phyloP scores from a whole-genome alignment of 306 rosid genomes.

The Hippophae tibetana region DNA sequence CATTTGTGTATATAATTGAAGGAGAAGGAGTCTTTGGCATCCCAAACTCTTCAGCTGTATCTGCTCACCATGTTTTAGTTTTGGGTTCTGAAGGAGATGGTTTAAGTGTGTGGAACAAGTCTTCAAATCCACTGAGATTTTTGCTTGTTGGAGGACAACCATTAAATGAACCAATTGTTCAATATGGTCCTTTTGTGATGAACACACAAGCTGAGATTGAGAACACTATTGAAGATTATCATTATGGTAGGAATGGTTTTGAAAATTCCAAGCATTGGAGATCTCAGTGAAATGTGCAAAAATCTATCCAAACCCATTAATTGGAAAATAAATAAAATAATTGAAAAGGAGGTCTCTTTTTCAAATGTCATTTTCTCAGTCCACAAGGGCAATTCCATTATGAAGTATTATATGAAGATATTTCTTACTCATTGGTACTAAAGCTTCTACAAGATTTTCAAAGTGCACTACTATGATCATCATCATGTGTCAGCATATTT shows the following conservation, averaged over 20 bases:
- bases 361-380: conserved; percentile 34
- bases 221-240: conserved; percentile 68
- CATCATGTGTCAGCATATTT: no score
- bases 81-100: conserved; percentile 58
- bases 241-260: conserved; percentile 55
- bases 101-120: conserved; percentile 64
- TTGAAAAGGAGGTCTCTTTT: conserved; percentile 19
- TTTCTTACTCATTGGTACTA: conserved; percentile 17
- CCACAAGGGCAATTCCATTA: conserved; percentile 24
- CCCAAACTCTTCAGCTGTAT: conserved; percentile 29
- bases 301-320: not conserved
- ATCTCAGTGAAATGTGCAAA: conserved; percentile 33
- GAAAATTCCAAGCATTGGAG: conserved; percentile 70
- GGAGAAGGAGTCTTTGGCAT: conserved; percentile 76
- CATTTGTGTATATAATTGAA: conserved; percentile 70
- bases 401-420: conserved; percentile 23
- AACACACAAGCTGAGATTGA: conserved; percentile 80
- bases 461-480: not conserved
- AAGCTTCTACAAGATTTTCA: conserved; percentile 54
- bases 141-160: conserved; percentile 73
- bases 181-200: conserved; percentile 94
- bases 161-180: conserved; percentile 70
- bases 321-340: not conserved
- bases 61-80: conserved; percentile 56
- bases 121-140: conserved; percentile 59